These are phyloP conservation scores for Trebouxia gelatinosa DNA, from an alignment of 163 green algal species.

Conservation along the genomic window DNA sequence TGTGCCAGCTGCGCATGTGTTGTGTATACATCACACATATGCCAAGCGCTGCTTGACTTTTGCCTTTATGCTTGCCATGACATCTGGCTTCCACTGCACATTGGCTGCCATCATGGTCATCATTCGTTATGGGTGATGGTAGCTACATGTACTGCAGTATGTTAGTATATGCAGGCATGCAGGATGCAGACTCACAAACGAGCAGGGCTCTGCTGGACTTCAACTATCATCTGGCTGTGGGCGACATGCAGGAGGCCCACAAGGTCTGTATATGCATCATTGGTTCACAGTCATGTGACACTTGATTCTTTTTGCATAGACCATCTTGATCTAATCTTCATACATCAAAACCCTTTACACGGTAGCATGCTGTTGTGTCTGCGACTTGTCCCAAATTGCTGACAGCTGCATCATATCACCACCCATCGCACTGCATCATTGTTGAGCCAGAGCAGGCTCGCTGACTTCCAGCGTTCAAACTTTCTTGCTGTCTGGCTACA, in stretches of 20 bases:
- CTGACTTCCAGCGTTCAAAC: too few species aligned
- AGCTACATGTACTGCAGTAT: not conserved
- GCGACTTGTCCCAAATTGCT: too few species aligned
- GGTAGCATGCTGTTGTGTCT: too few species aligned
- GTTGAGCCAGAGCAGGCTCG: too few species aligned
- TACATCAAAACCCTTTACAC: too few species aligned
- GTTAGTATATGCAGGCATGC: constrained; percentile 41
- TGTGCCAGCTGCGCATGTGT: not conserved
- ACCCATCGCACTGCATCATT: too few species aligned
- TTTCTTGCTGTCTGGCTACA: too few species aligned
- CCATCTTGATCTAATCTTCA: too few species aligned
- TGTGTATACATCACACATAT: not conserved
- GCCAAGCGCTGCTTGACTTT: not conserved
- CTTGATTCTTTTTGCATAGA: too few species aligned
- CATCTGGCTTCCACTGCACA: not conserved
- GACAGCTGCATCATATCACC: too few species aligned
- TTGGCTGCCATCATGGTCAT: not conserved
- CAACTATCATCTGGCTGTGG: constrained; percentile 63
- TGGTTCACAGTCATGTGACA: too few species aligned
- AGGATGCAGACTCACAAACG: constrained; percentile 55
- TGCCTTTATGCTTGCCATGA: not conserved
- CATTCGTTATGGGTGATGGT: not conserved
- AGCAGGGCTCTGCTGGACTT: constrained; percentile 68
- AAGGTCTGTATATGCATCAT: too few species aligned
- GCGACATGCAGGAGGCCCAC: constrained; percentile 74